Conservation (phyloP, 1,284 basidiomycete species). For the Ceratobasidium sp. region DNA sequence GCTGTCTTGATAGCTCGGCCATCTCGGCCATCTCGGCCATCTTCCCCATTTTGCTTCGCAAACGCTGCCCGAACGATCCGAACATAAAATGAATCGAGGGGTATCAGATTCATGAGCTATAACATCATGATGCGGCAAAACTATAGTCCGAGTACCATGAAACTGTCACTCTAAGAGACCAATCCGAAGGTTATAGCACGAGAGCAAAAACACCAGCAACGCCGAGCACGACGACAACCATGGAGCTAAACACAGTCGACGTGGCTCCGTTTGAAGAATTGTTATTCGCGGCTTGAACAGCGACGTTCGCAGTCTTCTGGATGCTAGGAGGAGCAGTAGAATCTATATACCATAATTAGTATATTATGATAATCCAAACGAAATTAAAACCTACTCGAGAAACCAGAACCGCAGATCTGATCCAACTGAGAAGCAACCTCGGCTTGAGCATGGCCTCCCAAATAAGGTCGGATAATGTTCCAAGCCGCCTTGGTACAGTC, state of each 20-base stretch:
- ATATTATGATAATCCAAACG: neutral
- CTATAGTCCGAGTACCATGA: constrained; percentile 6
- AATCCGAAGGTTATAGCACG: neutral
- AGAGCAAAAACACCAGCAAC: constrained; percentile 1
- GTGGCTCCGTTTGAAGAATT: neutral
- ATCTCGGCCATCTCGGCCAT: too few species aligned
- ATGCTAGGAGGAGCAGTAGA: neutral
- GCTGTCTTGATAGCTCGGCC: too few species aligned
- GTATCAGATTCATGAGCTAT: neutral
- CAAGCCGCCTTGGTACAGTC: constrained; percentile 22
- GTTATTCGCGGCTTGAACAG: neutral
- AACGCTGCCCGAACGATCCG: neutral
- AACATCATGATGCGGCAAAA: neutral
- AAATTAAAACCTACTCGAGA: neutral
- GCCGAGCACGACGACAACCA: neutral
- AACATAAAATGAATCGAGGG: neutral
- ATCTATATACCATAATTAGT: neutral
- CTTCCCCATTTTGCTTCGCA: neutral
- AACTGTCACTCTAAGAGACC: neutral
- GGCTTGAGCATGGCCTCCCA: neutral
- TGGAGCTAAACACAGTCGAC: neutral
- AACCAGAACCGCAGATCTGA: constrained; percentile 8
- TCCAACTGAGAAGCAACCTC: neutral
- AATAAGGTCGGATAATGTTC: constrained; percentile 7
- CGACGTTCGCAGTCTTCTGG: constrained; percentile 7